Evolutionary conservation across 805 yeast species (phyloP).

Genomic region (Cyberlindnera samutprakarnensis): DNA sequence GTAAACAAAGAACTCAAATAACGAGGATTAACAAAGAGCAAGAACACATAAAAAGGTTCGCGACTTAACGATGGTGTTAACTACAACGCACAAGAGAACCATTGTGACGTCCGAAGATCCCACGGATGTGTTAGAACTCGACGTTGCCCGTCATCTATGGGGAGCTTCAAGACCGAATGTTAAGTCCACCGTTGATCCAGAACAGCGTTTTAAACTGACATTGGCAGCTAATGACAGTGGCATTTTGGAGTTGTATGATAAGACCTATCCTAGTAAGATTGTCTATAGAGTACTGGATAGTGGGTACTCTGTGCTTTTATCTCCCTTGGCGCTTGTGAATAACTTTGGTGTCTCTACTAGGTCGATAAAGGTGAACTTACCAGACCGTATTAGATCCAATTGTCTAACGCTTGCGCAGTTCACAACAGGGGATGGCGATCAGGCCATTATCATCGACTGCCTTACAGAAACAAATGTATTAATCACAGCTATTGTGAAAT

Average conservation of each 20-base stretch:
- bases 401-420: slow-evolving; percentile 33
- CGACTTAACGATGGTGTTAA: slow-evolving; percentile 12
- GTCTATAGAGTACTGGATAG: slow-evolving; percentile 15
- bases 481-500: slow-evolving; percentile 38
- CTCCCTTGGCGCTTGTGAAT: slow-evolving; percentile 19
- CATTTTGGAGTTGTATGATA: slow-evolving; percentile 25
- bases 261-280: slow-evolving; percentile 29
- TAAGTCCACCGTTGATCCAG: slow-evolving; percentile 7
- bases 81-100: slow-evolving; percentile 8
- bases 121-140: slow-evolving; percentile 9
- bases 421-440: slow-evolving; percentile 18
- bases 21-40: too few relatives aligned
- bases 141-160: slow-evolving; percentile 21
- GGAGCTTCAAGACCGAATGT: slow-evolving; percentile 4
- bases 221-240: slow-evolving; percentile 13
- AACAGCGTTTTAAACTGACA: slow-evolving; percentile 11
- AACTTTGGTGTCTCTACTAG: slow-evolving; percentile 14
- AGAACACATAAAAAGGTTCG: too few relatives aligned
- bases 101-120: slow-evolving; percentile 1
- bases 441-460: slow-evolving; percentile 39
- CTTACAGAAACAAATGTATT: slow-evolving; percentile 45
- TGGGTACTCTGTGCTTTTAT: slow-evolving; percentile 10
- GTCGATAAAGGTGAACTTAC: slow-evolving; percentile 27
- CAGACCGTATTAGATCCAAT: slow-evolving; percentile 27
- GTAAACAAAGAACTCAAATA: slow-evolving; percentile 5